phyloP scores from a whole-genome alignment of 2,329 filamentous ascomycete species.

The Laburnicola sp. region DNA sequence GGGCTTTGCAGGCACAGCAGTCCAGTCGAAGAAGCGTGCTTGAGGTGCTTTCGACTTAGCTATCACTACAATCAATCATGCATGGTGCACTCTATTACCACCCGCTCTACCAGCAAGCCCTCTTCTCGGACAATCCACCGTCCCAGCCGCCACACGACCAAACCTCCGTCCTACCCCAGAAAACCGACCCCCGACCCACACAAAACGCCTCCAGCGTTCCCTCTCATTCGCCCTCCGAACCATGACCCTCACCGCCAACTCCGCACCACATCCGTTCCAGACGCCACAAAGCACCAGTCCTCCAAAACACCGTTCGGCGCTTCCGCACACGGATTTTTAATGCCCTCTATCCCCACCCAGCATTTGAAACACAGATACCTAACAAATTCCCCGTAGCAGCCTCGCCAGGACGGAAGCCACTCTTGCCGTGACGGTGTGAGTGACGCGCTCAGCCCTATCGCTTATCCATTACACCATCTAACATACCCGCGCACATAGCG shows the following conservation, averaged over 20 bases:
- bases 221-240: neutral
- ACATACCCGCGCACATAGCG: no score
- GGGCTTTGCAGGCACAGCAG: constrained; percentile 21
- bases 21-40: constrained; percentile 12
- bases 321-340: no score
- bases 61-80: neutral
- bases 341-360: no score
- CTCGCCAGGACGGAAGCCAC: no score
- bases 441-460: no score
- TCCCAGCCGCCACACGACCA: constrained; percentile 1
- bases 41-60: constrained; percentile 6
- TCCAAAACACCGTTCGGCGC: no score
- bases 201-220: neutral
- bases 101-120: neutral
- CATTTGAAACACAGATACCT: no score
- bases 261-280: neutral
- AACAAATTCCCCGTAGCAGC: no score
- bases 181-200: neutral
- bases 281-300: neutral
- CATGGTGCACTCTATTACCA: neutral
- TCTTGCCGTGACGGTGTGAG: no score
- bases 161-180: constrained; percentile 2
- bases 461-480: no score
- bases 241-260: neutral
- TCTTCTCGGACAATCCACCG: neutral